A percentile compares a stretch with the other conserved stretches of the same genome.
Conservation (phyloP, 2,329 filamentous ascomycete genomes). For the Alternaria atra region DNA sequence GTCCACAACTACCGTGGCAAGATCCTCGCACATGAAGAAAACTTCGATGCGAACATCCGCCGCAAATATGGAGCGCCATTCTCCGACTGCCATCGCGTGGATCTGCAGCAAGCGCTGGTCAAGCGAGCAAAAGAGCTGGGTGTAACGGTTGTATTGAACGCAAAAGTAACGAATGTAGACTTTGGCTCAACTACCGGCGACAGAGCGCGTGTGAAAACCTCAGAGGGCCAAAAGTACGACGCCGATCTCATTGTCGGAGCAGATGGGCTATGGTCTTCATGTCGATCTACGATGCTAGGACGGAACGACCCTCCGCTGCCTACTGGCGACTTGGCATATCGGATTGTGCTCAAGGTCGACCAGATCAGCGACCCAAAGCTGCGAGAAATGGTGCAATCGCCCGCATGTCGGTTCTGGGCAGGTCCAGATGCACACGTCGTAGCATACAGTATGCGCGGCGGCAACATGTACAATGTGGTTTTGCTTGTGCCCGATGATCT, state of each 20-base stretch:
- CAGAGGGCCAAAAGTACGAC: conserved; percentile 51
- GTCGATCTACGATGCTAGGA: conserved; percentile 52
- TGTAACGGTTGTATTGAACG: conserved; percentile 60
- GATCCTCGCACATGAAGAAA: conserved; percentile 59
- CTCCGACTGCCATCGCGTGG: conserved; percentile 68
- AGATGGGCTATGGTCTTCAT: conserved; percentile 71
- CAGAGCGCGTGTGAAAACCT: conserved; percentile 52
- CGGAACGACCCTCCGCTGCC: conserved; percentile 45
- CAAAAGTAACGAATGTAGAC: conserved; percentile 59
- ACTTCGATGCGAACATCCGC: conserved; percentile 64
- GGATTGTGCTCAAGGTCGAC: conserved; percentile 65
- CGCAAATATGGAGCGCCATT: conserved; percentile 66
- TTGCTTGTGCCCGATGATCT: conserved; percentile 71
- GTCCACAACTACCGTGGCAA: conserved; percentile 64
- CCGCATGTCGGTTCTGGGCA: conserved; percentile 68
- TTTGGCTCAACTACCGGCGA: conserved; percentile 49
- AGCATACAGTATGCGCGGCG: conserved; percentile 68
- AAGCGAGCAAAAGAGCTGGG: conserved; percentile 63
- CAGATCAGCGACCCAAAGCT: conserved; percentile 63
- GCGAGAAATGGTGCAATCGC: conserved; percentile 61
- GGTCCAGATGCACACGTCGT: conserved; percentile 70
- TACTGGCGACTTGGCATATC: conserved; percentile 72
- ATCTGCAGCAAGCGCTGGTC: conserved; percentile 65
- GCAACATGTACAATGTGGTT: conserved; percentile 71
- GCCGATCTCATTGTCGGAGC: conserved; percentile 70